Base-by-base conservation (phyloP, 2,329 filamentous ascomycete species). In the Talaromyces sp. region DNA sequence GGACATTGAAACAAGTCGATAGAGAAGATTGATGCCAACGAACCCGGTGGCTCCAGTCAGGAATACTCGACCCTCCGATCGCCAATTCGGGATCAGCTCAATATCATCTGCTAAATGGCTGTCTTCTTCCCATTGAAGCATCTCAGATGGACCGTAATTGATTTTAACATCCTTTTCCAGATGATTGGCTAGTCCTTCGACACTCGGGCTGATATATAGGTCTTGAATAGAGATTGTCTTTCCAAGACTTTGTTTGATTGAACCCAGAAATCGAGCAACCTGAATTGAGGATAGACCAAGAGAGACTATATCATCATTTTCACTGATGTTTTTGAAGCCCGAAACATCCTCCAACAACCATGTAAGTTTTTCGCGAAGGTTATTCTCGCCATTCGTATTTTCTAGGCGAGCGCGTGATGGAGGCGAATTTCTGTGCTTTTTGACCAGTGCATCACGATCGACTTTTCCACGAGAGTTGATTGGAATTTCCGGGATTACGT, bases 11-110 rank as follows among this genome's bases (percentile, higher is more conserved):
- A 95, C 77, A 1, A 94, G 71, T 46, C 92, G 87, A 47, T 81
- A 80, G 29, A 93, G 74, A 3, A 95, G 73, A 66, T 89, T 93
- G 1, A 44, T 44, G 7, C 49, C 49, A 19, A 52, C 72, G 75
- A 95, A 96, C 1, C 90, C 90, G 1, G 90, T 95, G 3, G 88
- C 89, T 22, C 91, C 90, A 1, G 90, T 96, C 4, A 96, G 73
- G 67, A 96, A 87, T 1, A 92, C 80, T 1, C 57, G 57, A 3
- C 64, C 65, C 39, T 66, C 63, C 20, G 53, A 57, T n/a, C 52
- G 43, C 61, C 63, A 65, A 27, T 62, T 49, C n/a, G 51, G 16
- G 16, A 47, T 33, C 17, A 47, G 29, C 20, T 17, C 37, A 4
- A 62, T 37, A 14, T 52, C 37, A 33, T 60, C 56, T 5, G 33